phyloP scores from a whole-genome alignment of 371 early-diverging fungal species.

The Mortierella sp. region DNA sequence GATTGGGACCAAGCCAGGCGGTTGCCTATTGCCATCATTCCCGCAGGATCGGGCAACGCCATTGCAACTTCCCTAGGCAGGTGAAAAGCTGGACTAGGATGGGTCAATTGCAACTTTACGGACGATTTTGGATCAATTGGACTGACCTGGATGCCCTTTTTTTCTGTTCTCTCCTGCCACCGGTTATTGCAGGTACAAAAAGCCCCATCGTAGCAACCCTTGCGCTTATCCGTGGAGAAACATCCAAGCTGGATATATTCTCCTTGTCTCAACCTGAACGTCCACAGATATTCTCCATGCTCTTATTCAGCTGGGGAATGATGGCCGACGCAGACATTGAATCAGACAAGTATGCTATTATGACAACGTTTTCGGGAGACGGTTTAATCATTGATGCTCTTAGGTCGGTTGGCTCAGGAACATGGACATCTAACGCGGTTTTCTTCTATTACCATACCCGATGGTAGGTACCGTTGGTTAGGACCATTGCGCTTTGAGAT shows the following conservation, averaged over 20 bases:
- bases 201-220: slow-evolving; percentile 30
- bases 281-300: slow-evolving; percentile 42
- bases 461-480: slow-evolving; percentile 42
- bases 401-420: background rate
- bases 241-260: slow-evolving; percentile 44
- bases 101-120: no score
- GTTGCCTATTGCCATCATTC: slow-evolving; percentile 26
- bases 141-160: no score
- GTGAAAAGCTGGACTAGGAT: no score
- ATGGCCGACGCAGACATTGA: slow-evolving; percentile 49
- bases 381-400: background rate
- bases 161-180: background rate
- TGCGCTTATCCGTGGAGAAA: slow-evolving; percentile 35
- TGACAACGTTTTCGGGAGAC: no score
- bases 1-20: slow-evolving; percentile 57
- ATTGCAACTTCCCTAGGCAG: slow-evolving; percentile 42
- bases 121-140: no score
- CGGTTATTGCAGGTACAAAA: slow-evolving; percentile 13
- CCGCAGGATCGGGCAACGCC: slow-evolving; percentile 51
- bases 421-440: no score
- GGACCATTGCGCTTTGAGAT: slow-evolving; percentile 45
- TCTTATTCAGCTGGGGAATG: slow-evolving; percentile 51
- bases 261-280: slow-evolving; percentile 34
- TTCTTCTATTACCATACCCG: background rate
- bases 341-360: slow-evolving; percentile 44